Evolutionary conservation across 768 basidiomycete genomes (phyloP).

Genomic region (Amanita brunnescens): DNA sequence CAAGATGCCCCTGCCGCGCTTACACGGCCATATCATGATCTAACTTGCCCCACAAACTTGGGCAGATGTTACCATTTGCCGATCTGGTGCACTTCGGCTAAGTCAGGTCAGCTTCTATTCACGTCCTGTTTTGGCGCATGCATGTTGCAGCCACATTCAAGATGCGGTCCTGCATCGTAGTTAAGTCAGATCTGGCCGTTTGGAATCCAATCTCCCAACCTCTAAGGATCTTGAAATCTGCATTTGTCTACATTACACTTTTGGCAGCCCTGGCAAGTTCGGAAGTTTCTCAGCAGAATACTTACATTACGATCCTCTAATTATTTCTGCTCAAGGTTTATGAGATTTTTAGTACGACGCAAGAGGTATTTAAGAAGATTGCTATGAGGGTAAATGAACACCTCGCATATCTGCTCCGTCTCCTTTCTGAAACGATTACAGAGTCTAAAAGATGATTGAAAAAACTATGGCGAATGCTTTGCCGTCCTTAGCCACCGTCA

Average conservation of each 20-base stretch:
- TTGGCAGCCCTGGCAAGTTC: conserved; percentile 1
- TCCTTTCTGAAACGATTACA: not conserved
- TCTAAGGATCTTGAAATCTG: conserved; percentile 1
- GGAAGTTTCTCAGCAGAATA: conserved; percentile 1
- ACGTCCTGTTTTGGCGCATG: conserved; percentile 12
- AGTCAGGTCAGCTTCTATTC: conserved; percentile 22
- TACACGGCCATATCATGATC: not conserved
- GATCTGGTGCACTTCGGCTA: conserved; percentile 16
- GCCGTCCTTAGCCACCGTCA: not conserved
- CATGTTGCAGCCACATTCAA: not conserved
- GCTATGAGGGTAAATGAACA: not conserved
- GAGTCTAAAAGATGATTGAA: not conserved
- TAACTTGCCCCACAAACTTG: not conserved
- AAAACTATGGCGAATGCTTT: not conserved
- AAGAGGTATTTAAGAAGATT: conserved; percentile 2
- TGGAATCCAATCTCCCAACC: conserved; percentile 1
- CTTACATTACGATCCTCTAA: not conserved
- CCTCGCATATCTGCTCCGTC: not conserved
- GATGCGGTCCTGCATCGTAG: not conserved
- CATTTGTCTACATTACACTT: not conserved
- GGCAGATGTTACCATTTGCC: conserved; percentile 10
- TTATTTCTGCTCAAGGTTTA: not conserved
- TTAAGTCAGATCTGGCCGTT: conserved; percentile 3
- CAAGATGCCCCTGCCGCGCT: conserved; percentile 6
- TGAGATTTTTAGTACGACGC: not conserved